Base-by-base conservation (phyloP, 2,329 filamentous ascomycete genomes). In the Fusarium sp. region DNA sequence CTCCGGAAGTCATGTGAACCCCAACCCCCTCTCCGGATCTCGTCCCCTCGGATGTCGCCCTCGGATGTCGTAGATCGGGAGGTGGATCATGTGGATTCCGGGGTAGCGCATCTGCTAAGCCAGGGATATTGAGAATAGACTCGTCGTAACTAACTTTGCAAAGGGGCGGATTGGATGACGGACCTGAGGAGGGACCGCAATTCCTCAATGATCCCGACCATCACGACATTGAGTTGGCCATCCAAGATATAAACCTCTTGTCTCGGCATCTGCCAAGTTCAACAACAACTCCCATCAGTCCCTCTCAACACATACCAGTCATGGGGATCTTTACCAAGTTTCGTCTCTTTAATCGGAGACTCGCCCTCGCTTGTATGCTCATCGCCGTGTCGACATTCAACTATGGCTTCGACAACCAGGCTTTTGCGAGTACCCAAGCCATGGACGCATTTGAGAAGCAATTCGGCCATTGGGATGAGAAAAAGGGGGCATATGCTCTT, bases 381-480 rank as follows among this genome's bases (percentile, higher is more conserved):
- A 81, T 84, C 36, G 82, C 81, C 12, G 68, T 84, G 5, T 83
- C 80, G 0, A 78, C 77, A 1, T 80, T 84, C 64, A 84, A 83
- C 62, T 84, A 83, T 78, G 82, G 82, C 31, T 83, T 84, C 20
- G 82, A 84, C 61, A 82, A 83, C 46, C 79, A 82, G 53, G 83
- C 77, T 0, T 82, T 83, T 57, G 76, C 80, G 0, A 81, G 78
- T 0, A 78, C 74, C 0, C 82, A 84, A 69, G 80, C 82, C 4
- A 84, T 84, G 83, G 71, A 78, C 14, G 61, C 80, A 2, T 84
- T 82, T 60, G 76, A 76, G 7, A 75, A 70, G 24, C 77, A 81
- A 22, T 83, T 84, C 58, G 82, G 82, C 0, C 69, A 74, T 4
- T 80, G 71, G 31, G 66, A 82, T 40, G 68, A 51, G 68, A 59